Base-by-base conservation (phyloP, 1,284 basidiomycete genomes). In the Microbotryum silenes-acaulis region DNA sequence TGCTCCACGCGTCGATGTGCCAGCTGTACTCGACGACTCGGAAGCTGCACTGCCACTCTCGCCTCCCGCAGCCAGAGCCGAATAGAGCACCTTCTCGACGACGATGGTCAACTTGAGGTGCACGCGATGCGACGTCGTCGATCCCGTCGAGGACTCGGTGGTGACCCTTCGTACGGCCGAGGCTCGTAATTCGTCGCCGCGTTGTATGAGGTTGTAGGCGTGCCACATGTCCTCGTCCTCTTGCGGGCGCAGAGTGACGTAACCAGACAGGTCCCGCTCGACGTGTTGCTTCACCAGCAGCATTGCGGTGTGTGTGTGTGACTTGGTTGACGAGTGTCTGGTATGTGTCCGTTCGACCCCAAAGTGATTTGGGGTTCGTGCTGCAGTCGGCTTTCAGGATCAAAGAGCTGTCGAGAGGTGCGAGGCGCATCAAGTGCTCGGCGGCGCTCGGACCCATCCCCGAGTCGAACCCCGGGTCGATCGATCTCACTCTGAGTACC, bases 151-250 rank as follows among this genome's bases (percentile, higher is more conserved):
- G 10, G 91, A 91, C 59, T 90, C 84, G 66, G 83, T 81, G 67
- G 79, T 78, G 6, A 84, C 79, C 60, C 79, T 75, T 83, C 93
- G 84, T 63, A 97, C 83, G 6, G 92, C 91, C 59, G 88, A 82
- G n/a, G 91, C 91, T 59, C 91, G 82, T 31, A 98, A 85, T 65
- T 83, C 79, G 74, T 98, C 94, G 23, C 90, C 91, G 79, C 84
- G 65, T 67, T 88, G 84, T 61, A 98, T 94, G 61, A 98, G 81
- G 78, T 98, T 97, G 78, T 97, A 97, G n/a, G 97, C 81, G 80
- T 98, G 94, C 90, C 94, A 98, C 87, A 98, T 96, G 77, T 98
- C 96, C 78, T 98, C 96, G 71, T 96, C 90, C 72, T 94, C 90
- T 75, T 97, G 65, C 88, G 29, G 91, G 57, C 88, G 83, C 49